Evolutionary conservation across 257 asterid species (phyloP).

Genomic region (Sherardia arvensis): DNA sequence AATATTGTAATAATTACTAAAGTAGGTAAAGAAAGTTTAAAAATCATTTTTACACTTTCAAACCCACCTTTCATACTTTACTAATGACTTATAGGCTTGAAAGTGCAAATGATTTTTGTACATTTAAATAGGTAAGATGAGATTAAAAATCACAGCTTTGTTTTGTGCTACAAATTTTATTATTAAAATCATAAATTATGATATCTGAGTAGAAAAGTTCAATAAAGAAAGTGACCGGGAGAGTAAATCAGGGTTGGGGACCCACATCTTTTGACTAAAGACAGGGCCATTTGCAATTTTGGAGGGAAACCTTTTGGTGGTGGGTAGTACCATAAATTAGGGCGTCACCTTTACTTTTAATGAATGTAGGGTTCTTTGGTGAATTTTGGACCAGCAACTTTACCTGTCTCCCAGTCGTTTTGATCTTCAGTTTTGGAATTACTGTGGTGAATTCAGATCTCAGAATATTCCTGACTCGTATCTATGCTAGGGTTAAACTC

Average conservation of each 20-base stretch:
- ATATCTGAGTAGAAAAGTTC: background rate
- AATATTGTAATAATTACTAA: too few relatives aligned
- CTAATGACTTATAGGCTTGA: too few relatives aligned
- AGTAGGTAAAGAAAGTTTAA: too few relatives aligned
- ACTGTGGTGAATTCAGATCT: background rate
- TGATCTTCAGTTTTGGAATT: background rate
- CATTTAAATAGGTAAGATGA: too few relatives aligned
- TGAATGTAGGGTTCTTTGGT: background rate
- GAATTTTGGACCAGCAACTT: background rate
- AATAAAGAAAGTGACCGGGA: background rate
- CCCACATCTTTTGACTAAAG: conserved; percentile 52
- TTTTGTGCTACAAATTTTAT: too few relatives aligned
- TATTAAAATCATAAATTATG: too few relatives aligned
- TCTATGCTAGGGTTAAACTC: too few relatives aligned
- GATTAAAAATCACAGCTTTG: too few relatives aligned
- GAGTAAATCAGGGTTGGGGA: conserved; percentile 14
- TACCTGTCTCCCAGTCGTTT: background rate
- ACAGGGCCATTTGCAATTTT: conserved; percentile 17
- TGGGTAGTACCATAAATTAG: background rate
- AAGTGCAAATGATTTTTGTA: too few relatives aligned
- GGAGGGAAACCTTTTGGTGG: conserved; percentile 16
- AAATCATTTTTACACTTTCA: too few relatives aligned
- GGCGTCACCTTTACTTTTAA: background rate
- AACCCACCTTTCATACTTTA: too few relatives aligned
- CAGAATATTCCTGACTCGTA: background rate